Evolutionary conservation across 2,329 filamentous ascomycete genomes (phyloP).

Genomic region (Gyromitra esculenta): DNA sequence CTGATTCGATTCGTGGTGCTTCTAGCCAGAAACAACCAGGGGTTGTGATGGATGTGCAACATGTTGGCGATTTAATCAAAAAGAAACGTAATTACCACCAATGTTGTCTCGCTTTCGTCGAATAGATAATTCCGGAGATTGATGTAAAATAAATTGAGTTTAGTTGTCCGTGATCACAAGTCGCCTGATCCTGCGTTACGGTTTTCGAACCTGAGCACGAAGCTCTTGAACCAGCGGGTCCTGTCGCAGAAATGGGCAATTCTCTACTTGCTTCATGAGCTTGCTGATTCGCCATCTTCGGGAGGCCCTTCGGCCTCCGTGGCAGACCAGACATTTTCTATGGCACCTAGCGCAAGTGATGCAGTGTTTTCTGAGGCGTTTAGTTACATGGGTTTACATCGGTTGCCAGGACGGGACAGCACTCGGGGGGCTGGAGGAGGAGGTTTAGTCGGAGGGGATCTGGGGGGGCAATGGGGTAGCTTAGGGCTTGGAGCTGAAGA

Average conservation of each 20-base stretch:
- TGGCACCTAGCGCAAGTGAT: conserved; percentile 38
- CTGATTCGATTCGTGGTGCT: conserved; percentile 24
- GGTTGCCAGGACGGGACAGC: conserved; percentile 51
- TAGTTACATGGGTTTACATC: conserved; percentile 55
- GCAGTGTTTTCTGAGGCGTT: conserved; percentile 52
- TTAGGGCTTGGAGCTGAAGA: conserved; percentile 32
- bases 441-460: conserved; percentile 49
- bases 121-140: conserved; percentile 5
- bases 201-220: conserved; percentile 90
- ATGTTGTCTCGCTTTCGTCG: background rate
- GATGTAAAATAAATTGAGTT: conserved; percentile 1
- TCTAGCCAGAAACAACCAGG: conserved; percentile 59
- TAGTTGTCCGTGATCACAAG: conserved; percentile 77
- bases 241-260: conserved; percentile 97
- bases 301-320: conserved; percentile 25
- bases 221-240: conserved; percentile 88
- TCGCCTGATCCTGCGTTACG: conserved; percentile 78
- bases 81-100: conserved; percentile 67
- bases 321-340: conserved; percentile 37
- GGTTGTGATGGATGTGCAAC: conserved; percentile 79
- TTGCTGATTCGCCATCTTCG: conserved; percentile 72
- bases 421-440: conserved; percentile 39
- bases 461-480: conserved; percentile 40
- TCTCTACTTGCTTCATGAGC: conserved; percentile 85
- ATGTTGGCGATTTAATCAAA: conserved; percentile 92